phyloP scores from a whole-genome alignment of 805 yeast genomes.

The Metschnikowia gelsemii region DNA sequence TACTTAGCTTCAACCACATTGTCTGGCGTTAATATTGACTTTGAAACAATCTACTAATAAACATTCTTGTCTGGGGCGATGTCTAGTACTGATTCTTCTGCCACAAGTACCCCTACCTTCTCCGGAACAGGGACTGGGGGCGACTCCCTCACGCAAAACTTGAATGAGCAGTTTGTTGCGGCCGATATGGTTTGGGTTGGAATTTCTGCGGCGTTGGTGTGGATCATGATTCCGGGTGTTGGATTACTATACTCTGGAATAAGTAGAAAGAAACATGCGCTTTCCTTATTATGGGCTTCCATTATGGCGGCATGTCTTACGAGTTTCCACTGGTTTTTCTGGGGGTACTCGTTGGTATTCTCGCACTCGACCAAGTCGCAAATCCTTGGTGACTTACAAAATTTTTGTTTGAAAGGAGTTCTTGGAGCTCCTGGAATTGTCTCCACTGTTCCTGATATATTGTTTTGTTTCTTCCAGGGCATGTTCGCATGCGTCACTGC shows the following conservation, averaged over 20 bases:
- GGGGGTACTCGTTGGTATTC: constrained; percentile 75
- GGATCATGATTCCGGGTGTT: constrained; percentile 96
- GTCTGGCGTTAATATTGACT: neutral
- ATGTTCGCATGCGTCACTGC: constrained; percentile 96
- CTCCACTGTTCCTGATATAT: constrained; percentile 78
- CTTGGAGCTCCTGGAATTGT: constrained; percentile 77
- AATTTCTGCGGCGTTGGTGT: constrained; percentile 74
- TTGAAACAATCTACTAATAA: neutral
- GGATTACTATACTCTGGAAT: constrained; percentile 92
- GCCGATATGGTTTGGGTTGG: constrained; percentile 89
- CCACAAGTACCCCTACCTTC: constrained; percentile 10
- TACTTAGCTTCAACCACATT: neutral
- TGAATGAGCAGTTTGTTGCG: constrained; percentile 65
- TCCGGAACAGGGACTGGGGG: constrained; percentile 56
- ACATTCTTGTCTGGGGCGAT: constrained; percentile 2
- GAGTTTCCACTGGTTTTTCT: constrained; percentile 95
- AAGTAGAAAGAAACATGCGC: constrained; percentile 93
- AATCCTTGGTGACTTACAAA: constrained; percentile 77
- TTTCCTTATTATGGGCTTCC: constrained; percentile 91
- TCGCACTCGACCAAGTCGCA: constrained; percentile 60
- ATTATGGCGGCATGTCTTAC: constrained; percentile 83
- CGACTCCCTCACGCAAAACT: constrained; percentile 67
- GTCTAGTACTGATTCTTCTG: constrained; percentile 10
- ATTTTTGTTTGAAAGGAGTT: constrained; percentile 77
- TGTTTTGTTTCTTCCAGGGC: constrained; percentile 90